Evolutionary conservation across 1,139 yeast genomes (phyloP), one percentile per base, ranked within the genome.

Genomic region (Hemisphaericaspora xylofermentans): DNA sequence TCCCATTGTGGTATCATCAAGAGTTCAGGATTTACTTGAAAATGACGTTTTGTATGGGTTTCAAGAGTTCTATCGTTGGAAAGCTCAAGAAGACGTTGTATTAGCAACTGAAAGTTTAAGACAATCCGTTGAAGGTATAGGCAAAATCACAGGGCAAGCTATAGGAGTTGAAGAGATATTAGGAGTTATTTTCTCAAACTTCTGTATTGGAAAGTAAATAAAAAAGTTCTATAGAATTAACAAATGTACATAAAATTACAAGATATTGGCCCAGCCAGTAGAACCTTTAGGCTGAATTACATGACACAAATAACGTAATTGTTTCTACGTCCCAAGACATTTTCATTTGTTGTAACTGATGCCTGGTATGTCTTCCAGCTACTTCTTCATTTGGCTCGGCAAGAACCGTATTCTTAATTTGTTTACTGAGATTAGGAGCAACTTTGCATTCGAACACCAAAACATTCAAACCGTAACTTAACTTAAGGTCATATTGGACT

Each of bases 131-230:
- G 91, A 85, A 21, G 97, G 97, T 0, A 85, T 93, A 30, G 97
- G 97, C 0, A 86, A 83, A 54, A 85, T 93, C 28, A 89, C 97
- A 0, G 98, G 98, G 0, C 85, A 86, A 36, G 78, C 89, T 0
- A 81, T 93, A 12, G 96, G 95, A 0, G 76, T 91, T 0, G 98
- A 93, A 54, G 98, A 93, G 56, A 81, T 94, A 1, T 66, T 94
- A 9, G 97, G 94, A 0, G 93, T 87, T 3, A 95, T 93, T 0
- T 93, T 93, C 58, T 82, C 95, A 5, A 86, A 81, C 49, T 94
- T 93, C 58, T 93, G 98, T 61, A 88, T 93, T 33, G 98, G 98
- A 5, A 93, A 93, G 61, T 93, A 68, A 44, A 33, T 41, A 32
- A 27, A 32, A 27, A 26, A 10, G 24, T 18, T 13, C 19, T 28